Evolutionary conservation across 2,329 filamentous ascomycete species (phyloP).

Genomic region (Colletotrichum sp.): DNA sequence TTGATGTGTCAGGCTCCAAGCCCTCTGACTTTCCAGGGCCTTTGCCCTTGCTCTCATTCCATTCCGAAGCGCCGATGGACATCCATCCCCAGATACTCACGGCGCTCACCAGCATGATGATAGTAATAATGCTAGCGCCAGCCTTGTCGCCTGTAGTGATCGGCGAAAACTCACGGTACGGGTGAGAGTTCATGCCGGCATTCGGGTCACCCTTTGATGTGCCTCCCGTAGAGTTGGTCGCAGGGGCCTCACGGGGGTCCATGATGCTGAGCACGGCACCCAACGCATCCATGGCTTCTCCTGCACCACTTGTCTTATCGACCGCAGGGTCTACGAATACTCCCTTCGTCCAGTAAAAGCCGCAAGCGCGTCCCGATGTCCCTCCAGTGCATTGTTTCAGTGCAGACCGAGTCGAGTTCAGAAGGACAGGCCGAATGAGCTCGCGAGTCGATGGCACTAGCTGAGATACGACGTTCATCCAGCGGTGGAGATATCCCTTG

Average conservation of each 20-base stretch:
- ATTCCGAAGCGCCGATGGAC: constrained; percentile 3
- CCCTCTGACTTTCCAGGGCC: not conserved
- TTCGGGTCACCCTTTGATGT: constrained; percentile 48
- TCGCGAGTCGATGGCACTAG: constrained; percentile 63
- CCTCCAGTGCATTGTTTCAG: constrained; percentile 67
- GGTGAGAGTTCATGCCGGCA: constrained; percentile 12
- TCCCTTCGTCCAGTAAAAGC: constrained; percentile 64
- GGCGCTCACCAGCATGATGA: constrained; percentile 59
- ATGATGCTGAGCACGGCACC: constrained; percentile 58
- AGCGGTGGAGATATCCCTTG: constrained; percentile 73
- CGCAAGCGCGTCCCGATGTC: constrained; percentile 61
- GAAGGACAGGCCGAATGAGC: constrained; percentile 62
- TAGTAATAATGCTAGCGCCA: constrained; percentile 70
- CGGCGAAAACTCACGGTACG: not conserved
- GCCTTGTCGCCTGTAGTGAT: constrained; percentile 66
- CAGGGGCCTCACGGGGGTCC: constrained; percentile 37
- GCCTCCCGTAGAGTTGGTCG: constrained; percentile 56
- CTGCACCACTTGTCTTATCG: constrained; percentile 62
- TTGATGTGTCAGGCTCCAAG: not conserved
- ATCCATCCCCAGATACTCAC: constrained; percentile 57
- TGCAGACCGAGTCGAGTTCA: constrained; percentile 62
- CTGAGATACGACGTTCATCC: constrained; percentile 65
- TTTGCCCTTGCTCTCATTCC: constrained; percentile 10
- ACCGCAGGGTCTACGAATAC: constrained; percentile 48
- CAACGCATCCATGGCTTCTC: constrained; percentile 63